Conservation (phyloP, 768 basidiomycete genomes). For the Tricholoma matsutake region DNA sequence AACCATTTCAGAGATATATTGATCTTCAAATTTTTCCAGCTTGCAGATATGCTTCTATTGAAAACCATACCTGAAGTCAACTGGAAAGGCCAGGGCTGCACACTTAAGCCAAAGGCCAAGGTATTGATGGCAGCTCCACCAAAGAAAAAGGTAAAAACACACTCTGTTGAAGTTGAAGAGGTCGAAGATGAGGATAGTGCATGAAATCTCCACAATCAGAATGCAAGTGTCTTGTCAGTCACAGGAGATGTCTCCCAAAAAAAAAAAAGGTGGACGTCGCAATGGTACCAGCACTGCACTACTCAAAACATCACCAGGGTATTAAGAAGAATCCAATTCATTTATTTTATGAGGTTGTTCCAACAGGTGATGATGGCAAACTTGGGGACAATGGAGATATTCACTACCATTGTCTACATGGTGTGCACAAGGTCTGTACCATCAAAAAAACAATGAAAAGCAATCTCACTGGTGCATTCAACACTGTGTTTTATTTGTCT, state of each 20-base stretch:
- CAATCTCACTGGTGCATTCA: slow-evolving; percentile 2
- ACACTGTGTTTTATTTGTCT: background rate
- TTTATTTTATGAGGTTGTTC: slow-evolving; percentile 2
- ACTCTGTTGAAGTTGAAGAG: background rate
- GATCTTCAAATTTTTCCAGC: background rate
- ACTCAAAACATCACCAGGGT: background rate
- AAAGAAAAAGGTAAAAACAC: background rate
- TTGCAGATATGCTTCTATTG: background rate
- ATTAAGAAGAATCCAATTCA: slow-evolving; percentile 2
- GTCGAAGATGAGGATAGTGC: background rate
- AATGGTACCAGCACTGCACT: background rate
- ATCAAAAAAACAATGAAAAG: slow-evolving; percentile 2
- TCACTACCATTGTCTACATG: slow-evolving; percentile 4
- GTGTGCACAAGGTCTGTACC: background rate
- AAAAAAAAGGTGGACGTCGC: background rate
- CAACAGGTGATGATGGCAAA: background rate
- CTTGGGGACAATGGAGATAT: background rate
- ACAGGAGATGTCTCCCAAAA: background rate
- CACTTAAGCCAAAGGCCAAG: background rate
- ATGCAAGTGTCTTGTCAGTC: background rate
- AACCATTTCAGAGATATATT: background rate
- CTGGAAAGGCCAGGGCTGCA: background rate
- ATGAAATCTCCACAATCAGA: background rate
- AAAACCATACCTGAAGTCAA: background rate
- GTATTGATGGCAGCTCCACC: background rate